Evolutionary conservation across 2,329 filamentous ascomycete species (phyloP).

Genomic region (Emmonsiellopsis sp.): DNA sequence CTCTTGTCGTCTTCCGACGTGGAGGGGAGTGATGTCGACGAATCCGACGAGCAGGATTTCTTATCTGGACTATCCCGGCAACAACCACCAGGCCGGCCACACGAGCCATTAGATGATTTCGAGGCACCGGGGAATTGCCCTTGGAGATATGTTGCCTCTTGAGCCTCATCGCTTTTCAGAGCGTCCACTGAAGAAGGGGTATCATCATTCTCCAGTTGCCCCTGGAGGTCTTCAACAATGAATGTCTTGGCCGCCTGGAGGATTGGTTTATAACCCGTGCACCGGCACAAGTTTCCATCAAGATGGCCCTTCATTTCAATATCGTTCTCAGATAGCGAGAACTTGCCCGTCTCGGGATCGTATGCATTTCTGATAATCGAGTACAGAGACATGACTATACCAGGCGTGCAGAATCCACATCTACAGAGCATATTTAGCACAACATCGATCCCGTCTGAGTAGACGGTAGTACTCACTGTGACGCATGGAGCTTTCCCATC

Average conservation of each 20-base stretch:
- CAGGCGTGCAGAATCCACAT: constrained; percentile 80
- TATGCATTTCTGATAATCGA: constrained; percentile 56
- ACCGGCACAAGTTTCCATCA: constrained; percentile 80
- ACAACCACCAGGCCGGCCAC: constrained; percentile 20
- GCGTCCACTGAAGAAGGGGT: constrained; percentile 45
- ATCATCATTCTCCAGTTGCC: constrained; percentile 39
- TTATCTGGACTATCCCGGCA: constrained; percentile 15
- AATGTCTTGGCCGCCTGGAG: constrained; percentile 81
- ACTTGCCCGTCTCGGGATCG: constrained; percentile 68
- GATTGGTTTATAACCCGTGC: constrained; percentile 80
- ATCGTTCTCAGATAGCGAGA: constrained; percentile 61
- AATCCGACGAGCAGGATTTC: constrained; percentile 6
- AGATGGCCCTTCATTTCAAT: constrained; percentile 69
- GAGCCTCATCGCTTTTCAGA: constrained; percentile 48
- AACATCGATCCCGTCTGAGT: neutral
- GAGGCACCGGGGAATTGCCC: neutral
- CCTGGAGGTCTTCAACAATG: constrained; percentile 40
- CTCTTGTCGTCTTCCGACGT: neutral
- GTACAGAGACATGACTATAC: constrained; percentile 62
- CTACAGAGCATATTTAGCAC: neutral
- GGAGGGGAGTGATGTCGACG: neutral
- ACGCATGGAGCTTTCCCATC: constrained; percentile 76
- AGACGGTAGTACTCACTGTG: constrained; percentile 43
- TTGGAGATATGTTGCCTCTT: constrained; percentile 26
- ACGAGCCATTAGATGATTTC: constrained; percentile 9